Evolutionary conservation across 2,329 filamentous ascomycete species (phyloP), one percentile per base, ranked within the genome.

Genomic region (Annulohypoxylon truncatum): DNA sequence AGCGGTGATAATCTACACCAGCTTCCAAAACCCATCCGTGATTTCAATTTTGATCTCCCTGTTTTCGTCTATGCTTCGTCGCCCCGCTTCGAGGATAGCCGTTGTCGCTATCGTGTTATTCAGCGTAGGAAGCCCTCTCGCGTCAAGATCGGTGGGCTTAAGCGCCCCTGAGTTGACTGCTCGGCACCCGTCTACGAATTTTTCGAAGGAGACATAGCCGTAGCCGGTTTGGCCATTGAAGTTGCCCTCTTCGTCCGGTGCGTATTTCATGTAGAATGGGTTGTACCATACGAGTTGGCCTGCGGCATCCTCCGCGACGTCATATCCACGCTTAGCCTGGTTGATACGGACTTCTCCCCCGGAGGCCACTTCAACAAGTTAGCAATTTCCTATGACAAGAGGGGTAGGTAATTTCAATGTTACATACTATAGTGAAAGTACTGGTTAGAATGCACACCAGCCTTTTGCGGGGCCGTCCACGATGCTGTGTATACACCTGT

Each of bases 391-490:
- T 22, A 8, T 22, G 3, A 22, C 3, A 3, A 22, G 18, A n/a
- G 33, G 33, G 33, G 13, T 35, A 12, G 18, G 10, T 7, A 4
- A 5, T 20, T 20, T 42, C 7, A 22, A 18, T 2, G n/a, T 1
- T 40, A 42, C 38, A 10, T 42, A 42, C 38, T 90, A 82, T 96
- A 97, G 81, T 97, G 94, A 84, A 97, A 97, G 82, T 97, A 96
- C 82, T 97, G 94, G 79, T 97, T 97, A 1, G 91, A 95, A 81
- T 97, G 95, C n/a, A 97, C 94, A 52, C 95, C 94, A 0, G 94
- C 94, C 75, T 90, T 92, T 78, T 96, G 92, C 10, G 95, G 94
- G 5, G 95, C 95, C 1, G 94, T 97, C 94, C 94, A 97, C 40
- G 92, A 95, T 9, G 94, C 92, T 10, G 95, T 97, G 81, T 97